Conservation (phyloP, 1,284 basidiomycete species). For the Hypsizygus ulmarius region DNA sequence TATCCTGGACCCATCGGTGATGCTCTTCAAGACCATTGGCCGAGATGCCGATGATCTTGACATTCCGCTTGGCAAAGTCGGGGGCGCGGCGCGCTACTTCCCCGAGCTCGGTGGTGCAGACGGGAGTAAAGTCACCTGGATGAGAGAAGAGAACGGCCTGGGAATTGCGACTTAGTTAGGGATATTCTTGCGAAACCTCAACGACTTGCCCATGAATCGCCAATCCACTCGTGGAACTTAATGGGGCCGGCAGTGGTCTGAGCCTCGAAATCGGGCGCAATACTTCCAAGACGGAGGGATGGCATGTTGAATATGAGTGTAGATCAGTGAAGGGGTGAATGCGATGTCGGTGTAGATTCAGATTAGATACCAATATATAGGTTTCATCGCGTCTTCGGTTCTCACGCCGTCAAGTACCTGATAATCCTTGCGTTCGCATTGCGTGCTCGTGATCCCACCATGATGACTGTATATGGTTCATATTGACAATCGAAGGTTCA, state of each 20-base stretch:
- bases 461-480: not conserved
- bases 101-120: conserved; percentile 96
- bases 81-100: conserved; percentile 86
- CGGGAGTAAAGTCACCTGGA: conserved; percentile 83
- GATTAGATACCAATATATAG: conserved; percentile 16
- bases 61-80: conserved; percentile 85
- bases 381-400: conserved; percentile 36
- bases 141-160: conserved; percentile 90
- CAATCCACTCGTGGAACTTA: conserved; percentile 92
- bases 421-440: conserved; percentile 34
- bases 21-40: conserved; percentile 90
- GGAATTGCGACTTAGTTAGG: conserved; percentile 8
- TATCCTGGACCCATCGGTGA: conserved; percentile 89
- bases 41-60: conserved; percentile 94
- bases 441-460: conserved; percentile 32
- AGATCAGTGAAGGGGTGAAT: conserved; percentile 3
- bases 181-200: conserved; percentile 11
- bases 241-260: conserved; percentile 76
- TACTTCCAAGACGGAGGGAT: conserved; percentile 71
- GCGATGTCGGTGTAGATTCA: conserved; percentile 10
- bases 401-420: conserved; percentile 29
- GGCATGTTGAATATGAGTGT: conserved; percentile 20
- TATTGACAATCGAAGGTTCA: not conserved
- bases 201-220: conserved; percentile 75
- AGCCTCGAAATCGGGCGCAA: conserved; percentile 81